Evolutionary conservation across 768 basidiomycete genomes (phyloP), one percentile per base, ranked within the genome.

Genomic region (Xerocomus brunneocitrinus): DNA sequence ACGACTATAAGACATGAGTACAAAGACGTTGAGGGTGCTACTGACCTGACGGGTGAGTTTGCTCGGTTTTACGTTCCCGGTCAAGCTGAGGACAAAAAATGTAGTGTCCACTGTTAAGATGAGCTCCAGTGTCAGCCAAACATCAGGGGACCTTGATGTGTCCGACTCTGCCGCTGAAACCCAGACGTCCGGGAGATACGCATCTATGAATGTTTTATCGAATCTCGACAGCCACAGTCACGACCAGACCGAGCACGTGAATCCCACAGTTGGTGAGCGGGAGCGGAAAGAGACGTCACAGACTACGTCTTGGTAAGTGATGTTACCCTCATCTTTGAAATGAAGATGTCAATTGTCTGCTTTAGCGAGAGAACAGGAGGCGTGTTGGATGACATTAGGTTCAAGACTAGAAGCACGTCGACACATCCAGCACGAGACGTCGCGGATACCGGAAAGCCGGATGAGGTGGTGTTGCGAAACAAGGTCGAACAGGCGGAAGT

Each of bases 1-100:
- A 8, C 13, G 9, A 30, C 52, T 10, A 24, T 31, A 42, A 34
- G 22, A 1, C 13, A 8, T 9, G 31, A 42, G 16, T 3, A 25
- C 22, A 13, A 42, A 3, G 19, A 28, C 10, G 36, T 35, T 5
- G 27, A 34, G 3, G n/a, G 14, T 1, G 28, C 4, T 7, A 28
- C 56, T 27, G 41, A 28, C 16, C n/a, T 28, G 40, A 47, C 30
- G 4, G 7, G 54, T 56, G 22, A 16, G 56, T 39, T 10, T n/a
- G 1, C 13, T 12, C 2, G 2, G 30, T 36, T 30, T 35, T 2
- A 8, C 8, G 13, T 36, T 41, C 42, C 2, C 8, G n/a, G 10
- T 28, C 13, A 19, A 0, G 22, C 10, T 34, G 12, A 51, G n/a
- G 16, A 58, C 7, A 8, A 13, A 19, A n/a, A 34, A 3, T 30